Conservation (phyloP, 2,329 filamentous ascomycete genomes). For the Stagonosporopsis cucurbitacearum region DNA sequence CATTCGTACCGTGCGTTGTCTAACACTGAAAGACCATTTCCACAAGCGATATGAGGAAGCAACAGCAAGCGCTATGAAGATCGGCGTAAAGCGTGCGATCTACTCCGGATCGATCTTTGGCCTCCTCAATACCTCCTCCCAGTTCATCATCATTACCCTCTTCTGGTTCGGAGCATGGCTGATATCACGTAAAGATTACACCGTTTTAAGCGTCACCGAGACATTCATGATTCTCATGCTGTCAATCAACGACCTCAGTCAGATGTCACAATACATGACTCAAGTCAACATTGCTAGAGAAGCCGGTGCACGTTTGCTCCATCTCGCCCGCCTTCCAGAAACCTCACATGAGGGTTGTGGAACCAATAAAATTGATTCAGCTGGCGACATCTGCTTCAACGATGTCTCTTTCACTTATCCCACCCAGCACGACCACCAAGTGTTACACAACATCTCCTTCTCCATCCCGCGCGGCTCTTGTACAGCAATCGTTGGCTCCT, state of each 20-base stretch:
- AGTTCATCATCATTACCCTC: conserved; percentile 77
- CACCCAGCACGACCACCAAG: conserved; percentile 56
- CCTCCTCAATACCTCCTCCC: conserved; percentile 73
- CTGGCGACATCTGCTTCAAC: conserved; percentile 65
- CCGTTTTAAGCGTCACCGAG: conserved; percentile 68
- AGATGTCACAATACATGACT: conserved; percentile 76
- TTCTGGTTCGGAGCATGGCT: conserved; percentile 82
- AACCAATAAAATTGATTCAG: conserved; percentile 50
- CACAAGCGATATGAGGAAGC: conserved; percentile 65
- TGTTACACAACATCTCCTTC: conserved; percentile 72
- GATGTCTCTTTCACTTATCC: conserved; percentile 77
- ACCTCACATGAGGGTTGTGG: conserved; percentile 66
- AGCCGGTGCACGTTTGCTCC: conserved; percentile 74
- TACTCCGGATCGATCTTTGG: conserved; percentile 77
- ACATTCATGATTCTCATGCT: conserved; percentile 87
- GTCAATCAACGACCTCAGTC: conserved; percentile 74
- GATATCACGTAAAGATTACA: conserved; percentile 58
- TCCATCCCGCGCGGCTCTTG: conserved; percentile 67
- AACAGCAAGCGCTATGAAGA: conserved; percentile 59
- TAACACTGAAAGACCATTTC: conserved; percentile 78
- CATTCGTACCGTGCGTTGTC: conserved; percentile 76
- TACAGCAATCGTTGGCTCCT: conserved; percentile 80
- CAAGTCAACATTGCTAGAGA: conserved; percentile 78
- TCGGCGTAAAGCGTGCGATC: conserved; percentile 70
- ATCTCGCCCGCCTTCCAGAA: conserved; percentile 67